These are phyloP conservation scores for Kluyveromyces sp. DNA, from an alignment of 1,139 yeast species.

Conservation along the genomic window DNA sequence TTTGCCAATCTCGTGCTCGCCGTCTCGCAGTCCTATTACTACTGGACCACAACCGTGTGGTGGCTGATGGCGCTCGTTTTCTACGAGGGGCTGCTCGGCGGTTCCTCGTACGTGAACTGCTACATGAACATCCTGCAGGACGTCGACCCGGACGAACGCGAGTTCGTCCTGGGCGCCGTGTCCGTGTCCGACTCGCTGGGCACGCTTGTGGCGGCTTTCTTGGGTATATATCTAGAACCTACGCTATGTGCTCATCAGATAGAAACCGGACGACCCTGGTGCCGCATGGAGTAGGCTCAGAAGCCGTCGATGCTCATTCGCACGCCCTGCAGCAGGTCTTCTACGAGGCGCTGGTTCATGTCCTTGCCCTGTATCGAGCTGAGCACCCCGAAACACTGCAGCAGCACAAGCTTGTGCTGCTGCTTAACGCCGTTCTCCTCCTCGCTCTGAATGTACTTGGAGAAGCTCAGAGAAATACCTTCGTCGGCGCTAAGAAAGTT, in stretches of 20 bases:
- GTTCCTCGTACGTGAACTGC: slow-evolving; percentile 83
- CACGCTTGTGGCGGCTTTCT: slow-evolving; percentile 68
- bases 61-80: slow-evolving; percentile 55
- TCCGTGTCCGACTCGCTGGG: slow-evolving; percentile 91
- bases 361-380: slow-evolving; percentile 46
- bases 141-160: slow-evolving; percentile 50
- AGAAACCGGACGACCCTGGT: slow-evolving; percentile 57
- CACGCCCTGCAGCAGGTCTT: slow-evolving; percentile 35
- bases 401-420: slow-evolving; percentile 35
- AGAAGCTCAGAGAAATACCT: slow-evolving; percentile 29
- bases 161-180: slow-evolving; percentile 89
- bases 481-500: slow-evolving; percentile 30
- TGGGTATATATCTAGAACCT: slow-evolving; percentile 71
- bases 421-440: slow-evolving; percentile 31
- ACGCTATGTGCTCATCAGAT: slow-evolving; percentile 66
- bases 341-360: slow-evolving; percentile 46
- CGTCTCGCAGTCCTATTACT: slow-evolving; percentile 55
- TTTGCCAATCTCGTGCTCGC: slow-evolving; percentile 54
- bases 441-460: slow-evolving; percentile 29
- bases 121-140: slow-evolving; percentile 70
- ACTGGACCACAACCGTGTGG: slow-evolving; percentile 60
- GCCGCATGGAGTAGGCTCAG: slow-evolving; percentile 33
- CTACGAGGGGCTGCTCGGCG: slow-evolving; percentile 87
- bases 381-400: slow-evolving; percentile 53
- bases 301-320: slow-evolving; percentile 27